Base-by-base conservation (phyloP, 352 stramenopile species). In the Globisporangium abappressorium region DNA sequence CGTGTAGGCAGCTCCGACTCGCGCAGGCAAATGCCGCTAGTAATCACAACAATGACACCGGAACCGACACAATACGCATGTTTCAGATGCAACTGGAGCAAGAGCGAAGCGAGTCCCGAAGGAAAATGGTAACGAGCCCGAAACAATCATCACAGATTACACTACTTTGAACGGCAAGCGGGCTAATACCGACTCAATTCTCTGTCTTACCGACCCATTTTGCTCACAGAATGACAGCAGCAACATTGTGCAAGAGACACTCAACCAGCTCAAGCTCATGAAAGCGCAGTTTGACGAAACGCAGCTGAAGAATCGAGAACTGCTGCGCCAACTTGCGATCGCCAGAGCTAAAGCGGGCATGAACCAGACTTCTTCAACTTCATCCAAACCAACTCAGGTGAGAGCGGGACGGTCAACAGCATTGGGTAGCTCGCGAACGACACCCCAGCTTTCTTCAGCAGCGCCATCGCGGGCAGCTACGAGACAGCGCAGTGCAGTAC, bases 271-370 rank as follows among this genome's bases (percentile, higher is more conserved):
- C 62, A 61, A 89, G 57, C 72, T 80, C 30, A 82, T 87, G 70
- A 89, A 89, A 64, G 69, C 69, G 1, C 74, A 89, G 55, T 54
- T 92, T 12, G 77, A 92, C 43, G 81, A 91, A 49, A 75, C 72
- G 2, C 81, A 94, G 46, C 72, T 90, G 7, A 91, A 92, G 57
- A 94, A 94, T 63, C 82, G 84, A 28, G 84, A 94, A 34, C 67
- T 94, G 3, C 67, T 92, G 41, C 81, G 84, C 0, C 84, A 94
- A 60, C 74, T 94, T 14, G 86, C 86, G 3, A 84, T 94, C 41
- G 75, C 82, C 0, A 71, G 84, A 56, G 71, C 77, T 18, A 89
- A 88, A 64, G 69, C 62, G 22, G 68, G 66, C 2, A 55, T 55
- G 22, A 41, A 57, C 15, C 53, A 64, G 18, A 2, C 15, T 15